Base-by-base conservation (phyloP, 1,284 basidiomycete species). In the Coniophora puteana region DNA sequence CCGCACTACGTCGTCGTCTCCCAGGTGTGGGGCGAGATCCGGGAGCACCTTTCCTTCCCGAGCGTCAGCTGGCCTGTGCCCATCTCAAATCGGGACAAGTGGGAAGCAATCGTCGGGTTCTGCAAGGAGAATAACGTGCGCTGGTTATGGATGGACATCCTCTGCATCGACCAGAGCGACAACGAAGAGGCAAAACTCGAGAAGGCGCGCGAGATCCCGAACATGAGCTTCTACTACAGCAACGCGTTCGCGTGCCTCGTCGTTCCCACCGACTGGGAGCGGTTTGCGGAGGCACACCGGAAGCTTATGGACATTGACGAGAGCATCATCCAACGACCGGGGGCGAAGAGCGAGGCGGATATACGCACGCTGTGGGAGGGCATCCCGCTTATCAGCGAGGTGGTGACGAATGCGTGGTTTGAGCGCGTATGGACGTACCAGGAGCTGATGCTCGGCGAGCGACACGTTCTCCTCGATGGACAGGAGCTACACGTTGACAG, bases 371-470 rank as follows among this genome's bases (percentile, higher is more conserved):
- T 41, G 12, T 41, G 40, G 40, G 24, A 34, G 8, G 12, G 31
- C 24, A 34, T 41, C 20, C n/a, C n/a, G 8, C 12, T 13, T 12
- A 4, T 41, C 12, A 23, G 22, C 16, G 13, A 13, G 17, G 14
- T 41, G 4, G 21, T 28, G 12, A 21, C n/a, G 8, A 32, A 41
- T 21, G n/a, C 12, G 11, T 41, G 31, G 32, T 35, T 41, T 33
- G 33, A 23, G 40, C 33, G 40, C 33, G 12, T 35, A n/a, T 41
- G 40, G 40, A 41, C 40, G 17, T 35, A 17, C 33, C 40, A 41
- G 32, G 40, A 41, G 25, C 24, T 35, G 7, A 21, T 41, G 14
- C 31, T 41, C 11, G 31, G 31, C 4, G 18, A 35, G 18, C 24
- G 10, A 18, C 40, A 24, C 31, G 32, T 41, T 14, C 40, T 41